A percentile compares a stretch with the other conserved stretches of the same genome.
phyloP scores from a whole-genome alignment of 345 rosid genomes.

The Nephelium lappaceum region DNA sequence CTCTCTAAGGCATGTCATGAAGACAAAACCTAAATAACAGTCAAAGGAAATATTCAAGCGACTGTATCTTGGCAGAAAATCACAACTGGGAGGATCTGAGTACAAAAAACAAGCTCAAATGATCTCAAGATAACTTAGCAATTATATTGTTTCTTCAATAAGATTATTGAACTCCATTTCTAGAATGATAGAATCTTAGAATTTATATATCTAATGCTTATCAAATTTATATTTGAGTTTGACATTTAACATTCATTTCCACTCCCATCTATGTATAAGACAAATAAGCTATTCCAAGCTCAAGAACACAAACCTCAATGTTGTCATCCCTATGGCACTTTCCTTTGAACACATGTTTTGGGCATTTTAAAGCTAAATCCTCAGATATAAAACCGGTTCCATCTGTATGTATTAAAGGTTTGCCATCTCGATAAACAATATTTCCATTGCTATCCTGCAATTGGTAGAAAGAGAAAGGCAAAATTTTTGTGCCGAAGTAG shows the following conservation, averaged over 20 bases:
- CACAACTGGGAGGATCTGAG: background rate
- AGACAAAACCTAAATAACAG: background rate
- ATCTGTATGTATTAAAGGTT: conserved; percentile 61
- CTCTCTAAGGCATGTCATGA: background rate
- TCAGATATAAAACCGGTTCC: conserved; percentile 87
- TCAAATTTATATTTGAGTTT: background rate
- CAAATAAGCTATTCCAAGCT: background rate
- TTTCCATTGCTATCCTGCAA: conserved; percentile 56
- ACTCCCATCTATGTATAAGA: background rate
- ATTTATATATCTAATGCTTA: background rate
- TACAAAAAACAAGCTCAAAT: background rate
- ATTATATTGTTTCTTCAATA: background rate
- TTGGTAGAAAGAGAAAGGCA: conserved; percentile 9
- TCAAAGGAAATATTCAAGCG: background rate
- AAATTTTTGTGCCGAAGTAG: background rate
- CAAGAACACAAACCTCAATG: conserved; percentile 47
- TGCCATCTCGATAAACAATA: conserved; percentile 34
- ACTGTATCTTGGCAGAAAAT: background rate
- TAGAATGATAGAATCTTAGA: background rate
- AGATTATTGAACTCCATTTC: background rate
- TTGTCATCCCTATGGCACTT: conserved; percentile 7
- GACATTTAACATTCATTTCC: background rate
- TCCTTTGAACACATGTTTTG: conserved; percentile 38
- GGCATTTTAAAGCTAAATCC: conserved; percentile 78
- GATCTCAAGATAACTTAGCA: background rate